A percentile compares a stretch with the other conserved stretches of the same genome.
phyloP scores from a whole-genome alignment of 495 filamentous ascomycete species.

The Rhypophila decipiens region DNA sequence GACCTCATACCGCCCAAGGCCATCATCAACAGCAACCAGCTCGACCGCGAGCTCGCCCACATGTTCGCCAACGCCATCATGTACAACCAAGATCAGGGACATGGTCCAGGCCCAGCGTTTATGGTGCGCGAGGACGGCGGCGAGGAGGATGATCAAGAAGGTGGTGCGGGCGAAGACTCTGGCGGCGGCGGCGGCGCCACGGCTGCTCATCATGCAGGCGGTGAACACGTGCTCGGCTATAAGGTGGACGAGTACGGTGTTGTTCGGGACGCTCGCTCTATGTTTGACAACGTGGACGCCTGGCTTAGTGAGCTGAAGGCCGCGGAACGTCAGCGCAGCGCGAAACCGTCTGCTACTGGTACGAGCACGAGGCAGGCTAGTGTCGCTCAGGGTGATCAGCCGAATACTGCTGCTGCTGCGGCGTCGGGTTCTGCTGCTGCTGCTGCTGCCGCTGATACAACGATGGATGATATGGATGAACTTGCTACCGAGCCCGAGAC shows the following conservation, averaged over 20 bases:
- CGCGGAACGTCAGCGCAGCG: slow-evolving; percentile 22
- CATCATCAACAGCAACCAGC: slow-evolving; percentile 88
- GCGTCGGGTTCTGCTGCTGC: not conserved
- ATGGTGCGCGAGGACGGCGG: slow-evolving; percentile 25
- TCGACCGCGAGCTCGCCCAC: slow-evolving; percentile 92
- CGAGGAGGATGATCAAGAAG: slow-evolving; percentile 23
- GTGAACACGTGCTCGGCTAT: slow-evolving; percentile 40
- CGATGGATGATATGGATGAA: slow-evolving; percentile 8
- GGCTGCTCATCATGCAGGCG: slow-evolving; percentile 10
- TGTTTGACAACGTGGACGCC: slow-evolving; percentile 73
- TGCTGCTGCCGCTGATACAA: not conserved
- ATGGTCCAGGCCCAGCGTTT: slow-evolving; percentile 61
- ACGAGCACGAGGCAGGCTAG: slow-evolving; percentile 25
- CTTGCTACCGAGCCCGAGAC: slow-evolving; percentile 12
- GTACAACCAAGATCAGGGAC: slow-evolving; percentile 77
- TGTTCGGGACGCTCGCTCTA: slow-evolving; percentile 72
- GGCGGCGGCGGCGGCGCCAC: too few species aligned
- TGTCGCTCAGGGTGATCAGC: slow-evolving; percentile 10
- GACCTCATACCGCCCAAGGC: slow-evolving; percentile 79
- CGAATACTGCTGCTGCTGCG: not conserved
- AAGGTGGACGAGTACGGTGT: slow-evolving; percentile 69
- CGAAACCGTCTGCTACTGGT: slow-evolving; percentile 11
- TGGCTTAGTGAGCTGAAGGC: slow-evolving; percentile 43
- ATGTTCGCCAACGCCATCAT: slow-evolving; percentile 98
- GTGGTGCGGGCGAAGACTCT: too few species aligned